These are phyloP conservation scores for Biscogniauxia marginata DNA, from an alignment of 2,329 filamentous ascomycete genomes.

Conservation along the genomic window DNA sequence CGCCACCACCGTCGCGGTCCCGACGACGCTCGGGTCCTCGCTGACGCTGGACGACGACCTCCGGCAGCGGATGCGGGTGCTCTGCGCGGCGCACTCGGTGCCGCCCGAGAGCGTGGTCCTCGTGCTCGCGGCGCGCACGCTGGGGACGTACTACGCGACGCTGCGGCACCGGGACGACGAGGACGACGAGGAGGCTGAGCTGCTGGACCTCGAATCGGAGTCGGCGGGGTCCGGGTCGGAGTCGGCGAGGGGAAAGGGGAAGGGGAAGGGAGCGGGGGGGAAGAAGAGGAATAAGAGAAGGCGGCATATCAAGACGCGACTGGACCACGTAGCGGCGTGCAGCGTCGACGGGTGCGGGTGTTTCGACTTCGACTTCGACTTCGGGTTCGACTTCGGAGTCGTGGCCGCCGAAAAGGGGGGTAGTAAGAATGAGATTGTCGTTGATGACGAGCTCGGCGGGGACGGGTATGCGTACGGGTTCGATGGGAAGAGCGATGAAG, in stretches of 20 bases:
- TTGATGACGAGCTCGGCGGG: background rate
- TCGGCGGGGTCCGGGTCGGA: too few species aligned
- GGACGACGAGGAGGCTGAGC: conserved; percentile 1
- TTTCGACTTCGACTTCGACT: background rate
- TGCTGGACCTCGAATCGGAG: background rate
- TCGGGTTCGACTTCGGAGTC: background rate
- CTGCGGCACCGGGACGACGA: conserved; percentile 2
- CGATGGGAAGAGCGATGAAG: background rate
- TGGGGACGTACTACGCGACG: conserved; percentile 8
- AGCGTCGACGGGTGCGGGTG: background rate
- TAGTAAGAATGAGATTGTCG: background rate
- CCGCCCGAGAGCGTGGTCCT: conserved; percentile 8
- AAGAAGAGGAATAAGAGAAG: background rate
- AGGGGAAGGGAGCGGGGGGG: background rate
- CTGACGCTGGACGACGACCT: background rate
- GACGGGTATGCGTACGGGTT: background rate
- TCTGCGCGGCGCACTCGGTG: background rate
- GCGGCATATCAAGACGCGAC: background rate
- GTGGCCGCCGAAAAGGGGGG: background rate
- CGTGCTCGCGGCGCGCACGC: conserved; percentile 11
- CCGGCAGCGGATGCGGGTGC: conserved; percentile 2
- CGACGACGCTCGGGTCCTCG: background rate
- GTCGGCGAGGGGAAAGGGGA: background rate
- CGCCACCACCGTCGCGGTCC: too few species aligned
- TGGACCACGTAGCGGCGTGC: background rate